These are phyloP conservation scores for Candida tunisiensis DNA, from an alignment of 1,139 yeast species.

Conservation along the genomic window DNA sequence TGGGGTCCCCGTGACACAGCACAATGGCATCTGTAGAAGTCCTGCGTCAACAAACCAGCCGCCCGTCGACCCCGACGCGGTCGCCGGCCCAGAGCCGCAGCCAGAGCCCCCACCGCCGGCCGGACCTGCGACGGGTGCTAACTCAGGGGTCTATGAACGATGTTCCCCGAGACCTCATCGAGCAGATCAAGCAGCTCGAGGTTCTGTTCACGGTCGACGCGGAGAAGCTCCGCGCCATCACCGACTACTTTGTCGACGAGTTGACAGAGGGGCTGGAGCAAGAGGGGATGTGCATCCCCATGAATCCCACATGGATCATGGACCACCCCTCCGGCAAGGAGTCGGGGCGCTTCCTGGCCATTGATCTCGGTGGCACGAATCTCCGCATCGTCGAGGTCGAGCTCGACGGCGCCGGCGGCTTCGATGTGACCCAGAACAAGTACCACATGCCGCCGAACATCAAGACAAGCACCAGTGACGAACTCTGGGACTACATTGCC, in stretches of 20 bases:
- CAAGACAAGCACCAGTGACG: conserved; percentile 66
- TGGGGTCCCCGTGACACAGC: too few species aligned
- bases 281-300: conserved; percentile 34
- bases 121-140: too few species aligned
- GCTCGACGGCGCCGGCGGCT: conserved; percentile 61
- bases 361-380: conserved; percentile 93
- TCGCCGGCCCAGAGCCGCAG: too few species aligned
- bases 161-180: conserved; percentile 47
- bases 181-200: conserved; percentile 43
- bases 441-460: conserved; percentile 51
- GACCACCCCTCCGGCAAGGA: conserved; percentile 88
- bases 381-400: conserved; percentile 77
- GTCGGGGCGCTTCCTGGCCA: conserved; percentile 76
- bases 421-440: conserved; percentile 72
- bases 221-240: conserved; percentile 43
- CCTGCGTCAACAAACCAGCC: too few species aligned
- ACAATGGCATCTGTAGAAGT: not conserved
- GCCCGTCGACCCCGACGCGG: too few species aligned
- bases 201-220: conserved; percentile 45
- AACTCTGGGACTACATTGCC: conserved; percentile 78
- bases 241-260: conserved; percentile 54
- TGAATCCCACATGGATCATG: conserved; percentile 96
- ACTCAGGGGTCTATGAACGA: conserved; percentile 59
- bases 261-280: conserved; percentile 36
- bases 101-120: too few species aligned